Percentiles rank a stretch among this genome's conserved stretches.
Evolutionary conservation across 2,329 filamentous ascomycete species (phyloP).

Genomic region (Sodiomyces alkalinus): DNA sequence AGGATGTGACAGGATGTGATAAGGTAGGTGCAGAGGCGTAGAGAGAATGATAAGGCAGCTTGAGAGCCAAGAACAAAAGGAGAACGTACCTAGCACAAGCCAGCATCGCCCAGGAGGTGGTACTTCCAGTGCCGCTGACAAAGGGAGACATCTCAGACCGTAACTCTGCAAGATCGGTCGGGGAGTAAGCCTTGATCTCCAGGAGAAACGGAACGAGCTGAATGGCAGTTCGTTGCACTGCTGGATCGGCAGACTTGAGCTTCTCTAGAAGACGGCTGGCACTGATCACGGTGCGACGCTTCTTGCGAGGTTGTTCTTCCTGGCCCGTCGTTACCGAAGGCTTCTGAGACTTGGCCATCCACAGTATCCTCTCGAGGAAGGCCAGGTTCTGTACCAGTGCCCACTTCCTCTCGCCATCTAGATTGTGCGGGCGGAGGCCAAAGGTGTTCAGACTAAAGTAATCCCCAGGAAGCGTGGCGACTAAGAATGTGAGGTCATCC

Average conservation of each 20-base stretch:
- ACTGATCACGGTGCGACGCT: constrained; percentile 25
- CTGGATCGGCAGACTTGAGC: constrained; percentile 26
- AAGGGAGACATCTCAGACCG: constrained; percentile 42
- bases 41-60: no score
- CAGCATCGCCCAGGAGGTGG: constrained; percentile 72
- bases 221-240: constrained; percentile 33
- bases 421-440: constrained; percentile 35
- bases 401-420: constrained; percentile 44
- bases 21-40: no score
- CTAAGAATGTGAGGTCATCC: constrained; percentile 58
- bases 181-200: constrained; percentile 25
- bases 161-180: constrained; percentile 37
- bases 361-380: constrained; percentile 35
- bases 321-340: constrained; percentile 6
- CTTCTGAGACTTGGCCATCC: constrained; percentile 5
- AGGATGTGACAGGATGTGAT: no score
- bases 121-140: constrained; percentile 47
- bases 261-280: constrained; percentile 32
- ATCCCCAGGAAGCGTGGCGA: constrained; percentile 25
- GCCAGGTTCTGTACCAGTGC: constrained; percentile 42
- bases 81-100: constrained; percentile 58
- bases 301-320: constrained; percentile 36
- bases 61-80: no score
- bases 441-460: constrained; percentile 35
- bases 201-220: constrained; percentile 44